Conservation (phyloP, 2,329 filamentous ascomycete species). For the Trichophaea hybrida region DNA sequence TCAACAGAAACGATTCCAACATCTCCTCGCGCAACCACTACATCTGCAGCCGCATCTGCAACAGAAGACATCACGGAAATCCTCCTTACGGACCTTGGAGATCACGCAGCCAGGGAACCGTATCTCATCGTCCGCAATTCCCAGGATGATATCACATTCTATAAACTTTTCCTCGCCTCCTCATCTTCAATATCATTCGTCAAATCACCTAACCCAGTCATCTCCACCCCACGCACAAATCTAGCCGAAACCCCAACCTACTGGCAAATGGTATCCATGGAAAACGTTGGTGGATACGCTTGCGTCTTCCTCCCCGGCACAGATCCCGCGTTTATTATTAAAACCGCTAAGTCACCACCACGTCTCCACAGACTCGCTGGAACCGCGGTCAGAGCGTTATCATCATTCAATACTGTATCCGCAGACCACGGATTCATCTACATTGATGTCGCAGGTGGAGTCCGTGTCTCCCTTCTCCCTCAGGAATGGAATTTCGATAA, state of each 20-base stretch:
- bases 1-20: conserved; percentile 41
- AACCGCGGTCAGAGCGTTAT: conserved; percentile 53
- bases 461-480: conserved; percentile 3
- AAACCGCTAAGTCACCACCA: conserved; percentile 62
- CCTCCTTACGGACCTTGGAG: conserved; percentile 71
- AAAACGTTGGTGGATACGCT: conserved; percentile 61
- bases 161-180: conserved; percentile 53
- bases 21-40: conserved; percentile 37
- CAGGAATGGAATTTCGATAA: conserved; percentile 51
- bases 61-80: conserved; percentile 53
- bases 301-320: conserved; percentile 69
- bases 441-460: conserved; percentile 44
- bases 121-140: conserved; percentile 73
- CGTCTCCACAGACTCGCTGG: conserved; percentile 61
- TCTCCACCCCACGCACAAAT: conserved; percentile 42
- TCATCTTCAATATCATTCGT: conserved; percentile 51
- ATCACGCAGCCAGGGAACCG: conserved; percentile 52
- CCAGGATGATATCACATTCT: conserved; percentile 72
- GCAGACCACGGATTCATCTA: conserved; percentile 77
- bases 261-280: conserved; percentile 43
- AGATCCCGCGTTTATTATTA: conserved; percentile 69
- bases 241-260: conserved; percentile 32
- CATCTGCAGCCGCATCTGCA: conserved; percentile 1
- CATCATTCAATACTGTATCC: conserved; percentile 58
- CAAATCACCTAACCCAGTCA: conserved; percentile 54